Evolutionary conservation across 345 rosid genomes (phyloP).

Genomic region (Hypericum androsaemum): DNA sequence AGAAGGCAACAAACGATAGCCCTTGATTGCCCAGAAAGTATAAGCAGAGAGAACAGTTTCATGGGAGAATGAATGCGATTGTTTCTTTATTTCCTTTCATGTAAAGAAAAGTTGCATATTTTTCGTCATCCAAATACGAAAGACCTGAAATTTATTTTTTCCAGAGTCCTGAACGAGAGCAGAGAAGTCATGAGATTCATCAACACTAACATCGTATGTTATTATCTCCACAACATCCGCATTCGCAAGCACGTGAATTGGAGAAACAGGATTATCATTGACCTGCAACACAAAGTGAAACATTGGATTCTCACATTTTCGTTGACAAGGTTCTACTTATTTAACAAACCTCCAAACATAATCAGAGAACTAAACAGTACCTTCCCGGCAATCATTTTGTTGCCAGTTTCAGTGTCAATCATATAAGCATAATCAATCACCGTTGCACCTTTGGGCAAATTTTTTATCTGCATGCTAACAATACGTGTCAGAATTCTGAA

Average conservation of each 20-base stretch:
- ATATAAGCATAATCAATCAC: constrained; percentile 92
- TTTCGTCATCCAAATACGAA: too few relatives aligned
- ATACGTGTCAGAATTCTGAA: constrained; percentile 11
- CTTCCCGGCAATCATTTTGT: constrained; percentile 98
- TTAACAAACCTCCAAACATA: background rate
- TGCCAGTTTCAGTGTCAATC: constrained; percentile 95
- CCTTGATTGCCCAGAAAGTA: too few relatives aligned
- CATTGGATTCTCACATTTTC: background rate
- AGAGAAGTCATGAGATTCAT: background rate
- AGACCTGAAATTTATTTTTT: too few relatives aligned
- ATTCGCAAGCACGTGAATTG: constrained; percentile 71
- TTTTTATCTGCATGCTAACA: constrained; percentile 56
- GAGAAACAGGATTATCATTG: constrained; percentile 90
- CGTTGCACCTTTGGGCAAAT: constrained; percentile 90
- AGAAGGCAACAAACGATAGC: too few relatives aligned
- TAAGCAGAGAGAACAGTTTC: too few relatives aligned
- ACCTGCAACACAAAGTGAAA: constrained; percentile 49
- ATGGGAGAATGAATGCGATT: too few relatives aligned
- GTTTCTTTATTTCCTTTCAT: too few relatives aligned
- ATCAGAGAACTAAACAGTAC: constrained; percentile 27
- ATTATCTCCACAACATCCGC: constrained; percentile 98
- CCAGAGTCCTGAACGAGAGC: background rate
- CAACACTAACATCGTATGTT: constrained; percentile 69
- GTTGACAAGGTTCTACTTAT: background rate
- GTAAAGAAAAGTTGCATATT: too few relatives aligned